Base-by-base conservation (phyloP, 2,329 filamentous ascomycete species). In the Graphilbum fragrans region DNA sequence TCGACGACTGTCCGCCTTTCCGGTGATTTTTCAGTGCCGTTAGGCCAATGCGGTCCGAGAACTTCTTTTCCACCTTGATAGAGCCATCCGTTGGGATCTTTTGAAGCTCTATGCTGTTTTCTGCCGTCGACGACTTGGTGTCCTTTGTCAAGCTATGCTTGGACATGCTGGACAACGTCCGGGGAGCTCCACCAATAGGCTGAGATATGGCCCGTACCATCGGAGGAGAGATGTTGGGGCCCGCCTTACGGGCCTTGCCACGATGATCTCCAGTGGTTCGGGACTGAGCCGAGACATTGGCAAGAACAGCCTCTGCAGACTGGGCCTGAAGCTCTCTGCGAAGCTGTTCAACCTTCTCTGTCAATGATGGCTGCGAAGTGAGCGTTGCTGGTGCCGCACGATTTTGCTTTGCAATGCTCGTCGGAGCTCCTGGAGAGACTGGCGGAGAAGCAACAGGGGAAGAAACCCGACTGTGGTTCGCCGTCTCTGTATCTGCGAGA, bases 31-130 rank as follows among this genome's bases (percentile, higher is more conserved):
- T 90, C 43, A 85, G 61, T 4, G 75, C 67, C 22, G 68, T 69
- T 2, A 90, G 61, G 1, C 78, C 79, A 12, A 87, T 64, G 41
- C 81, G 77, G 49, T 86, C 86, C 14, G 77, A 77, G 42, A 94
- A 66, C 52, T 85, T 86, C 60, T 85, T 90, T 47, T 94, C 85
- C 10, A 44, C 23, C 41, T 47, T 50, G 36, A 23, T 36, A 5
- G 35, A 22, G 12, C 33, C 17, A 12, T 38, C 38, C 19, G 34
- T 55, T 9, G 56, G 37, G 4, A 46, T 43, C 43, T 58, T 59
- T 17, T 58, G 58, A 3, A 20, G 14, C 31, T n/a, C 36, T 17
- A 5, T 37, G 27, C 27, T 39, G 32, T 27, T 37, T 21, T 17
- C 63, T 58, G 43, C 46, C 34, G 59, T 60, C 10, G 50, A 47